Base-by-base conservation (phyloP, 2,329 filamentous ascomycete species). In the Hymenoscyphus infarciens region DNA sequence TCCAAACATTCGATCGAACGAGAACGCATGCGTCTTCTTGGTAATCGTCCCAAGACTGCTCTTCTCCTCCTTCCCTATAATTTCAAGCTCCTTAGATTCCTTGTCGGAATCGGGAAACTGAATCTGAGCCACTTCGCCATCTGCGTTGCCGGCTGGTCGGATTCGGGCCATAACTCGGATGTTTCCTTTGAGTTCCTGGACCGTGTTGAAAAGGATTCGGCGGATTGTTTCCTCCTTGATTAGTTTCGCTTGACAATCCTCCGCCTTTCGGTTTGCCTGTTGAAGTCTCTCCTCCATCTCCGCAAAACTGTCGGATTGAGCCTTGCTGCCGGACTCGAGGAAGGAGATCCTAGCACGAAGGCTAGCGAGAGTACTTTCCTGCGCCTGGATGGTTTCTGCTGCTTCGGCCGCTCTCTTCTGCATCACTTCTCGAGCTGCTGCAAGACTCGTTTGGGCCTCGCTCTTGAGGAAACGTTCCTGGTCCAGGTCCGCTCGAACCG, bases 131-230 rank as follows among this genome's bases (percentile, higher is more conserved):
- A 85, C 81, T 27, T 87, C 82, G 6, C 87, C 87, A 8, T 77
- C 76, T 62, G 90, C 87, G 0, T 79, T 75, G 0, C 75, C 69
- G 27, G 80, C 80, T 25, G 90, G 79, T 49, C 96, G 88, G 31
- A 98, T 94, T 74, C 95, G 87, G 73, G 94, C 98, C 86, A 99
- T 99, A 68, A 99, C 95, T 22, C 95, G 89, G 72, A 99, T 99
- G 74, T 99, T 99, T 71, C 95, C 95, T 76, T 97, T 97, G 64
- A 99, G 84, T 73, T 99, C 95, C 75, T 99, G 92, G 56, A 99
- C 94, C 75, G 96, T 95, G 77, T 98, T 98, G 80, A 98, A 97
- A 0, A 99, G 83, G 69, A 96, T 94, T 25, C 95, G 86, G 15
- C 95, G 87, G 58, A 97, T 81, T 0, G 91, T 95, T 77, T 99